A percentile compares a stretch with the other conserved stretches of the same genome.
Conservation (phyloP, 768 basidiomycete genomes). For the Leucocoprinus birnbaumii region DNA sequence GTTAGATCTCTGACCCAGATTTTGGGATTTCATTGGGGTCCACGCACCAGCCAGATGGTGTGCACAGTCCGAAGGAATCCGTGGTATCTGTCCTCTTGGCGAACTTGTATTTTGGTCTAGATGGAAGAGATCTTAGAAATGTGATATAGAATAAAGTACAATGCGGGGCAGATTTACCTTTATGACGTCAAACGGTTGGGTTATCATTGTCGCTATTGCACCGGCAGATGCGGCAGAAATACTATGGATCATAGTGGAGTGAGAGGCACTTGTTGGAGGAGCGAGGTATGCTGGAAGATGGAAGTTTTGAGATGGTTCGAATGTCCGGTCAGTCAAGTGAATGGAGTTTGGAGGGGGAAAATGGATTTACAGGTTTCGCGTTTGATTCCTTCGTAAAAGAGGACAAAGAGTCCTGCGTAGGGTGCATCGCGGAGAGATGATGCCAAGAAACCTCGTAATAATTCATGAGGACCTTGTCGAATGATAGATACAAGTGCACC, state of each 20-base stretch:
- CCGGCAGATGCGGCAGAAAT: conserved; percentile 79
- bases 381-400: conserved; percentile 88
- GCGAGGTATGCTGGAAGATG: conserved; percentile 43
- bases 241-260: conserved; percentile 55
- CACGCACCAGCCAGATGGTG: conserved; percentile 67
- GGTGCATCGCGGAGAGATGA: conserved; percentile 94
- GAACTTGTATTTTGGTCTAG: conserved; percentile 91
- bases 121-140: not conserved
- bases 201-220: conserved; percentile 77
- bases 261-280: conserved; percentile 38
- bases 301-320: too few species aligned
- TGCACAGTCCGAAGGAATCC: conserved; percentile 61
- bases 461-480: conserved; percentile 73
- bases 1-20: not conserved
- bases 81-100: conserved; percentile 72
- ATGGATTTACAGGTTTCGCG: conserved; percentile 54
- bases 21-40: not conserved
- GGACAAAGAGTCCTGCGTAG: conserved; percentile 87
- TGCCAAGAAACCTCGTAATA: conserved; percentile 83
- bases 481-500: conserved; percentile 57
- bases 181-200: conserved; percentile 92
- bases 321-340: not conserved
- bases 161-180: conserved; percentile 51
- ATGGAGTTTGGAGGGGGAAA: not conserved
- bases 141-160: not conserved